A percentile compares a stretch with the other conserved stretches of the same genome.
These are phyloP conservation scores for Gamsiella multidivaricata DNA, from an alignment of 192 early-diverging fungal species.

Conservation along the genomic window DNA sequence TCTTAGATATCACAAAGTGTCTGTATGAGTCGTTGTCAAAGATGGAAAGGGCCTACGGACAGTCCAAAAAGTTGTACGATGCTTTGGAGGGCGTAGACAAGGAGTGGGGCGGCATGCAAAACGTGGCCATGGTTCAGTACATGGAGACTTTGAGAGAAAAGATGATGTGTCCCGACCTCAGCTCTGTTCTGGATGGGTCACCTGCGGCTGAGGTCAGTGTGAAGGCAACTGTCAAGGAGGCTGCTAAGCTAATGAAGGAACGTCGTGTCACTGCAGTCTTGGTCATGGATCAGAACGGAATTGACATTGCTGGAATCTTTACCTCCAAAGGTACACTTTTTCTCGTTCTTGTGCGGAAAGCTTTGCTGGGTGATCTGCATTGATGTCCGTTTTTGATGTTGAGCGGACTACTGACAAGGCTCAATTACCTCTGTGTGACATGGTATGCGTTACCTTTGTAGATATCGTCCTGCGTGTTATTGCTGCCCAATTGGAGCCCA, in stretches of 20 bases:
- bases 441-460: slow-evolving; percentile 33
- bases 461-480: slow-evolving; percentile 91
- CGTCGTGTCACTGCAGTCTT: slow-evolving; percentile 79
- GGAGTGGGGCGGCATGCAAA: slow-evolving; percentile 79
- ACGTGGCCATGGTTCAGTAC: slow-evolving; percentile 76
- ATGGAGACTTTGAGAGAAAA: slow-evolving; percentile 80
- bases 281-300: slow-evolving; percentile 73
- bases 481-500: slow-evolving; percentile 88
- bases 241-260: slow-evolving; percentile 79
- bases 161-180: slow-evolving; percentile 93
- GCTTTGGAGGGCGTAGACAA: slow-evolving; percentile 84
- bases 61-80: slow-evolving; percentile 83
- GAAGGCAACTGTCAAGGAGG: slow-evolving; percentile 75
- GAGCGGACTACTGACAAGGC: not conserved
- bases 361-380: too few relatives aligned
- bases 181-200: slow-evolving; percentile 78
- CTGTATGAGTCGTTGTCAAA: slow-evolving; percentile 87
- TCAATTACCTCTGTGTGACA: not conserved
- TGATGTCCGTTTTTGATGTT: not conserved
- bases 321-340: slow-evolving; percentile 72
- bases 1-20: slow-evolving; percentile 88
- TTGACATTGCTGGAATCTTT: slow-evolving; percentile 88
- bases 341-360: too few relatives aligned
- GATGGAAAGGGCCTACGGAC: slow-evolving; percentile 86
- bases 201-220: slow-evolving; percentile 72